Conservation (phyloP, 139 green algal species). For the Micromonas pusilla region DNA sequence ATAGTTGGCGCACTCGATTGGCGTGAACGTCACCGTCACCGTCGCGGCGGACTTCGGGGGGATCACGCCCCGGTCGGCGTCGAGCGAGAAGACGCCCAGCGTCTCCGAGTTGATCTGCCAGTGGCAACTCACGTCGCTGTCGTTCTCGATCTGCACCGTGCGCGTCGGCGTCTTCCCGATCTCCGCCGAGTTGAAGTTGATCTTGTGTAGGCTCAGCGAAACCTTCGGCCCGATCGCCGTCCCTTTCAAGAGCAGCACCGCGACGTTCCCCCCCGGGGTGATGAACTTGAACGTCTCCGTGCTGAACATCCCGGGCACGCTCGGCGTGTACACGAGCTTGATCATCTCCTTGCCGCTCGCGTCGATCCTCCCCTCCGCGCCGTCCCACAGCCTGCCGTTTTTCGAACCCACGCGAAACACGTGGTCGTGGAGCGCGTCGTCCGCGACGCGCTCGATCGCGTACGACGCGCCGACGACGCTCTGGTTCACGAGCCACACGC, state of each 20-base stretch:
- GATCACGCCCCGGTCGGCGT: background rate
- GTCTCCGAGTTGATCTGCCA: conserved; percentile 46
- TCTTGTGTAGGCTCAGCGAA: conserved; percentile 26
- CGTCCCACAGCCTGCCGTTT: too few relatives aligned
- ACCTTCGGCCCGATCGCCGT: conserved; percentile 43
- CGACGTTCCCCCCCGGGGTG: conserved; percentile 50
- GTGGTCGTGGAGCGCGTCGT: background rate
- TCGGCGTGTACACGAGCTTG: conserved; percentile 46
- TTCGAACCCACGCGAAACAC: too few relatives aligned
- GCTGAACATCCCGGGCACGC: conserved; percentile 46
- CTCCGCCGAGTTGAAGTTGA: conserved; percentile 57
- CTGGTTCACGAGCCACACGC: conserved; percentile 51
- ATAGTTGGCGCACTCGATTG: conserved; percentile 47
- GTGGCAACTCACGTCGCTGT: conserved; percentile 40
- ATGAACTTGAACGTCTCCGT: conserved; percentile 47
- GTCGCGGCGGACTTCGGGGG: background rate
- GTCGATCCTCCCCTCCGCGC: background rate
- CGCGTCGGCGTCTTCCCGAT: conserved; percentile 29
- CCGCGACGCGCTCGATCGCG: background rate
- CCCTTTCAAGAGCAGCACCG: conserved; percentile 40
- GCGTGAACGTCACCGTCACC: conserved; percentile 50
- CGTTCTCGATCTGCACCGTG: conserved; percentile 58
- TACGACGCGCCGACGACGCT: conserved; percentile 41
- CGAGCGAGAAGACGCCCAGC: conserved; percentile 46
- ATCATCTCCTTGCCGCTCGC: conserved; percentile 37